Base-by-base conservation (phyloP, 768 basidiomycete species). In the Podaxis sp. region DNA sequence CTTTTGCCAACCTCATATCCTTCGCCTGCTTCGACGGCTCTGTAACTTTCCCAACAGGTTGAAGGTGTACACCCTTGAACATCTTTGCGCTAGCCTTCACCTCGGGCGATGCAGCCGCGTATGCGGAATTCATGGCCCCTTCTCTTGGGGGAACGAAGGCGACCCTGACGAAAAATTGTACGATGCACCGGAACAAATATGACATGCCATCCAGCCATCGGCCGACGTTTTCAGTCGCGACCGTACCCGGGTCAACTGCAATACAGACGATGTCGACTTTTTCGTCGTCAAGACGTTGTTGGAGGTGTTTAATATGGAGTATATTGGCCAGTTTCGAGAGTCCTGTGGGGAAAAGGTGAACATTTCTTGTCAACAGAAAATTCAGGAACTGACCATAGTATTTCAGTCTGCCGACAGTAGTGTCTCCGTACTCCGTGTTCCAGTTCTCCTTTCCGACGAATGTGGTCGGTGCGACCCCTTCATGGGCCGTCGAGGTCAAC, bases 251-350 rank as follows among this genome's bases (percentile, higher is more conserved):
- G 62, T 81, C 75, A 1, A 82, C 51, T 0, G 77, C 62, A 16
- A 82, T 69, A 25, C 67, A 72, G 2, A 73, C 74, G 52, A 80
- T 77, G 9, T 72, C 71, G 0, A 73, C 65, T 14, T 67, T 70
- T 38, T 70, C 67, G 0, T 65, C 67, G 47, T 79, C 74, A 28
- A 87, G 69, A 21, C 68, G 78, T 36, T 72, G 73, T 59, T 87
- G 84, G 16, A 88, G 70, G 62, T 80, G 75, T 28, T 73, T 77
- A 1, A 77, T 78, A 61, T 77, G 84, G 16, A 87, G 73, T 32
- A 81, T 69, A 52, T 75, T 76, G 16, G 79, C 76, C n/a, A 86
- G 69, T 66, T 88, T 87, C 50, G 35, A 46, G 28, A 57, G 44
- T 21, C 44, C 52, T 47, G 2, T 14, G 44, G 21, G 40, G 2